Conservation (phyloP, 441 rosid species). For the Sinapis alba region DNA sequence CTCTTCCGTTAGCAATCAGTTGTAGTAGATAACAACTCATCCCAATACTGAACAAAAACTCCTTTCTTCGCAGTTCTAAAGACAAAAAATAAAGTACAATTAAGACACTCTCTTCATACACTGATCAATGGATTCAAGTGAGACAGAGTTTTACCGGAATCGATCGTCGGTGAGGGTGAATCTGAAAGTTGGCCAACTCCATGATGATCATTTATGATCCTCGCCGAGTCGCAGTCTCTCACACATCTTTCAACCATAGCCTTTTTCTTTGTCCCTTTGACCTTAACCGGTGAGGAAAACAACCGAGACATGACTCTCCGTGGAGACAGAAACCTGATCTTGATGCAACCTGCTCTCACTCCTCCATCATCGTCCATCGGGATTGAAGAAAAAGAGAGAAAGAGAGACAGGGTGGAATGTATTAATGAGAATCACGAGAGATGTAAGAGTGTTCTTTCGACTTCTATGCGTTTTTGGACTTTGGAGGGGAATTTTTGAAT, state of each 20-base stretch:
- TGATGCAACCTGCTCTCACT: constrained; percentile 31
- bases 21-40: constrained; percentile 58
- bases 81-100: not conserved
- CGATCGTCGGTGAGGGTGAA: not conserved
- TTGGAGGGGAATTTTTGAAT: constrained; percentile 43
- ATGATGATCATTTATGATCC: constrained; percentile 10
- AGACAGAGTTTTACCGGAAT: constrained; percentile 24
- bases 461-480: constrained; percentile 16
- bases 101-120: not conserved
- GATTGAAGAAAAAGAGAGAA: constrained; percentile 13
- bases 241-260: not conserved
- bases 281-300: constrained; percentile 8
- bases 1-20: constrained; percentile 58
- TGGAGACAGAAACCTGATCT: constrained; percentile 28
- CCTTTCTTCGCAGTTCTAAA: constrained; percentile 47
- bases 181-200: not conserved
- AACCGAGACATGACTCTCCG: constrained; percentile 28
- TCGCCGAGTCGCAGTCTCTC: not conserved
- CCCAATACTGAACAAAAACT: constrained; percentile 52
- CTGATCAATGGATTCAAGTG: not conserved
- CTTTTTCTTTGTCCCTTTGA: constrained; percentile 15
- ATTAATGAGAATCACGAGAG: constrained; percentile 44
- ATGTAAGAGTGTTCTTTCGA: constrained; percentile 26
- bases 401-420: constrained; percentile 12
- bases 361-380: constrained; percentile 31